A percentile compares a stretch with the other conserved stretches of the same genome.
phyloP scores from a whole-genome alignment of 306 rosid genomes.

The Mimosa pudica region DNA sequence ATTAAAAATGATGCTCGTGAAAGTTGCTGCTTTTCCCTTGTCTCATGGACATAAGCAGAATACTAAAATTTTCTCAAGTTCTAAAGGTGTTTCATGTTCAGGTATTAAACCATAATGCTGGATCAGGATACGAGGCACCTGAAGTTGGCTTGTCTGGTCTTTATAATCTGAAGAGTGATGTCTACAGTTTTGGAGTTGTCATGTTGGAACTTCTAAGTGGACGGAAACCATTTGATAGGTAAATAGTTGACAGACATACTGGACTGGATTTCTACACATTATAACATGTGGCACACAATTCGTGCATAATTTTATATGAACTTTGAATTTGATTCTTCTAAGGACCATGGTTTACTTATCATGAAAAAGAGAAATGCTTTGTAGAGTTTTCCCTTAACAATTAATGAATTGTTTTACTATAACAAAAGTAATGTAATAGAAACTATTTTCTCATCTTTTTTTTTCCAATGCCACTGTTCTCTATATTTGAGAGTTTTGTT shows the following conservation, averaged over 20 bases:
- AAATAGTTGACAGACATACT: slow-evolving; percentile 21
- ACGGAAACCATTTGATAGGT: slow-evolving; percentile 92
- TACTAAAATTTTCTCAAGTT: slow-evolving; percentile 9
- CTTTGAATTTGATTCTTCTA: neutral
- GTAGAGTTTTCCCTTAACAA: slow-evolving; percentile 4
- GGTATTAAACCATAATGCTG: slow-evolving; percentile 68
- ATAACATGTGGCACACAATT: neutral
- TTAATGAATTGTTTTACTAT: neutral
- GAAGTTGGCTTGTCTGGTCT: slow-evolving; percentile 85
- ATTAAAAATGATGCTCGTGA: neutral
- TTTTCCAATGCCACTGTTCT: neutral
- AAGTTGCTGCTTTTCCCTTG: slow-evolving; percentile 19
- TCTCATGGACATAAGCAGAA: neutral
- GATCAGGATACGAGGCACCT: slow-evolving; percentile 85
- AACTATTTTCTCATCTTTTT: neutral
- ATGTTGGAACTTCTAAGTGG: slow-evolving; percentile 96
- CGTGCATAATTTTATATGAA: neutral
- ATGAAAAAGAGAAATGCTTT: neutral
- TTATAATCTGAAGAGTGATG: slow-evolving; percentile 80
- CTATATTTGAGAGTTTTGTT: neutral
- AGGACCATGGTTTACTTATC: neutral
- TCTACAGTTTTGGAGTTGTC: slow-evolving; percentile 92
- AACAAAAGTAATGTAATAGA: neutral
- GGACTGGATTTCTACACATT: neutral
- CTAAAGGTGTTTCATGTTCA: slow-evolving; percentile 36